Evolutionary conservation across 495 filamentous ascomycete species (phyloP).

Genomic region (Annulohypoxylon maeteangense): DNA sequence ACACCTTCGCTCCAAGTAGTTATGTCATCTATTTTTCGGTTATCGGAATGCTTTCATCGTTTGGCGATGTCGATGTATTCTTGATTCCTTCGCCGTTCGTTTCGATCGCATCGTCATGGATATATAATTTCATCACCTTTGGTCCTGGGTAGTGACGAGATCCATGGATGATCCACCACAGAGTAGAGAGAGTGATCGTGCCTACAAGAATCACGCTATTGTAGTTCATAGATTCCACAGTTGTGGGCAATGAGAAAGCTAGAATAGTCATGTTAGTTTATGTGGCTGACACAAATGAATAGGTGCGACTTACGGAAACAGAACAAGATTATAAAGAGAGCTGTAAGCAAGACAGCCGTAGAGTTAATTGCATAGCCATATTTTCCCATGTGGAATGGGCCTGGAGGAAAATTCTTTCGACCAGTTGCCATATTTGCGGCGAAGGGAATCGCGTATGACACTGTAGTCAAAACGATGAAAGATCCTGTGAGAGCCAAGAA

Average conservation of each 20-base stretch:
- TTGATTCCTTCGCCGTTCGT: constrained; percentile 16
- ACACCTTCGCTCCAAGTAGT: not conserved
- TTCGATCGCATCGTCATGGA: constrained; percentile 48
- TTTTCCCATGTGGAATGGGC: constrained; percentile 74
- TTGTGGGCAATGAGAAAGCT: constrained; percentile 68
- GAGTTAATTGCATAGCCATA: constrained; percentile 70
- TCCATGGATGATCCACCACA: constrained; percentile 75
- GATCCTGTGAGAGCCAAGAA: constrained; percentile 80
- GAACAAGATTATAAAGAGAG: constrained; percentile 76
- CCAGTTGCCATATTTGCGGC: constrained; percentile 75
- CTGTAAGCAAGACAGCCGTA: constrained; percentile 70
- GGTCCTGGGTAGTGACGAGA: constrained; percentile 67
- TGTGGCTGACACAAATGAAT: not conserved
- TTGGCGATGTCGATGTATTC: constrained; percentile 4
- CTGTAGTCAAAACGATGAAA: constrained; percentile 77
- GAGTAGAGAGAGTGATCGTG: constrained; percentile 58
- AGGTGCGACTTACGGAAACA: constrained; percentile 65
- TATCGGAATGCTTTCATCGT: not conserved
- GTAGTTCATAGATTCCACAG: constrained; percentile 74
- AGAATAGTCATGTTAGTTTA: constrained; percentile 18
- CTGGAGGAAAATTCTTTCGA: constrained; percentile 70
- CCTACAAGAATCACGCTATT: constrained; percentile 72
- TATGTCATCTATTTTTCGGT: not conserved
- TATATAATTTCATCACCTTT: constrained; percentile 62
- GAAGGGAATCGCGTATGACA: constrained; percentile 81